Base-by-base conservation (phyloP, 2,329 filamentous ascomycete species). In the Westerdykella ornata region DNA sequence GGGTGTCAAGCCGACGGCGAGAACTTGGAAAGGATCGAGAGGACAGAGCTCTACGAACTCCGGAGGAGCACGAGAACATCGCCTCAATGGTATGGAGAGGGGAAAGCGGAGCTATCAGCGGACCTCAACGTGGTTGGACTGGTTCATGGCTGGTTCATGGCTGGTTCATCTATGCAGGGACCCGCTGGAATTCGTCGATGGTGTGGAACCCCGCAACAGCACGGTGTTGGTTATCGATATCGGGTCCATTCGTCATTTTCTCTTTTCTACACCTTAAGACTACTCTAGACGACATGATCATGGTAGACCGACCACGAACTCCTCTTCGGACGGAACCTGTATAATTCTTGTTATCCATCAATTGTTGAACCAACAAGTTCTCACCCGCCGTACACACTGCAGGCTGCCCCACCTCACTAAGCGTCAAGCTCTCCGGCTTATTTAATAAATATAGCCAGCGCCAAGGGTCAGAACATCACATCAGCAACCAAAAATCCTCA, bases 21-120 rank as follows among this genome's bases (percentile, higher is more conserved):
- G 32, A 39, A 44, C 15, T 41, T 19, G n/a, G 36, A 22, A 35
- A n/a, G 30, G 22, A 35, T 26, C 30, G 35, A 34, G 32, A 35
- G 45, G 26, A 41, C 32, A 15, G 54, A 44, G 40, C 50, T 44
- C 41, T 49, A 52, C 6, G 49, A 44, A 37, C 56, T 36, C 34
- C 44, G 41, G 39, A 54, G 42, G 43, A 50, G 51, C 42, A 52
- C 52, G 51, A 39, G 43, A 41, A 49, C 56, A 60, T 62, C n/a
- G 43, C 30, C 37, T 39, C 39, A 35, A 26, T 26, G 22, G 31
- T 43, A 40, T 41, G 42, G 38, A 44, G 42, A 49, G 49, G 46
- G 48, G 50, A 48, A 30, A 44, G 44, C 37, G 45, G 17, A 37
- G 38, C 44, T 58, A 59, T 59, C 46, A 51, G 51, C 43, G 42